Evolutionary conservation across 805 yeast genomes (phyloP), one percentile per base, ranked within the genome.

Genomic region (Clavispora santaluciae): DNA sequence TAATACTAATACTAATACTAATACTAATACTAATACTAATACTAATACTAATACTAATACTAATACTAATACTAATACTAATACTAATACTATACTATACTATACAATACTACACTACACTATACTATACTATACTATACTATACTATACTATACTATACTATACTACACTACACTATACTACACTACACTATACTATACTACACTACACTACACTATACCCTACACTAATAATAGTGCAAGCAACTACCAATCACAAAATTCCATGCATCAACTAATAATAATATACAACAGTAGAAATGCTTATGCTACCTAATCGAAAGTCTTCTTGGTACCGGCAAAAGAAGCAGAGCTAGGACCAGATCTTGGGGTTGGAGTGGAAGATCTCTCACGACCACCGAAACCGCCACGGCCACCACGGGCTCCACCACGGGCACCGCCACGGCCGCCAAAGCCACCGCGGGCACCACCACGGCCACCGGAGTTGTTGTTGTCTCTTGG

Each of bases 291-390:
- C 37, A 25, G 30, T 26, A 15, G 17, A 26, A 26, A 26, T 26
- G 30, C 30, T 17, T 26, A 26, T 26, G 30, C 30, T 26, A 42
- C 48, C 63, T 78, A 83, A 68, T 85, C 90, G 57, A 85, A 85
- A 48, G 91, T 83, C 68, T 79, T 85, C 73, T 85, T 85, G 64
- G 76, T 76, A 61, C 96, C 96, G 70, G 78, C 75, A 81, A 89
- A 89, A 53, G 79, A 81, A 54, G 81, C 76, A 44, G 70, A 63
- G 54, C 76, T 73, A 55, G 85, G 82, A 45, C 79, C 69, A 44
- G 79, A 70, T 72, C 81, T 81, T 51, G 88, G 81, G 55, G 89
- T 83, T 36, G 81, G 69, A 46, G 70, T 68, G 33, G 70, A 59
- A 33, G 68, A 54, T 64, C 78, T 69, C 50, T 66, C 76, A 46